Conservation (phyloP, 306 rosid species). For the Prunus mongolica region DNA sequence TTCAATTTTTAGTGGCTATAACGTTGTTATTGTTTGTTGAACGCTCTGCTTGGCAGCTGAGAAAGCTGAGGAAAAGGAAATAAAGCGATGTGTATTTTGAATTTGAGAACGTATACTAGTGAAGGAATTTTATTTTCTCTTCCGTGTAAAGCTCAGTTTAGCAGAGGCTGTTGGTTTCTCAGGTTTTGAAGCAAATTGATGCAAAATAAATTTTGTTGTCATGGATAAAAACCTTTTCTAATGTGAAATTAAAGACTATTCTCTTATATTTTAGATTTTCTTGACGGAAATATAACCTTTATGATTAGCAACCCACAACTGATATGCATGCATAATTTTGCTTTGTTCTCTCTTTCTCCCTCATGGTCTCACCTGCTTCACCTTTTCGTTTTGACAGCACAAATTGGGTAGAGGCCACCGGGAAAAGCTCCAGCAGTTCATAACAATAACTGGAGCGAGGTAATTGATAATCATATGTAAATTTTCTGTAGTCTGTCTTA, state of each 20-base stretch:
- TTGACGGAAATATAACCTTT: not conserved
- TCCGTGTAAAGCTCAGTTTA: not conserved
- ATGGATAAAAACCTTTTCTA: not conserved
- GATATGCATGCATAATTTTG: not conserved
- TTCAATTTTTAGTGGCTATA: not conserved
- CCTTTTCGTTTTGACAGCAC: slow-evolving; percentile 48
- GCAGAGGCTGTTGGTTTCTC: not conserved
- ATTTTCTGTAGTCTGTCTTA: not conserved
- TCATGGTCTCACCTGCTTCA: not conserved
- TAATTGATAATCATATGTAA: slow-evolving; percentile 25
- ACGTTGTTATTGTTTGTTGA: not conserved
- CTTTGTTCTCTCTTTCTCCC: not conserved
- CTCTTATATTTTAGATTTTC: not conserved
- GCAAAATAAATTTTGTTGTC: not conserved
- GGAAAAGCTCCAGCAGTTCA: slow-evolving; percentile 94
- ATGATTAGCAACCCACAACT: not conserved
- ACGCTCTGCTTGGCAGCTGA: not conserved
- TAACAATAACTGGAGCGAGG: slow-evolving; percentile 92
- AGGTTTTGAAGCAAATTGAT: not conserved
- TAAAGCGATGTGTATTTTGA: not conserved
- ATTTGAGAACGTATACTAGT: not conserved
- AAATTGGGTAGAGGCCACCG: slow-evolving; percentile 91
- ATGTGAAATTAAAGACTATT: not conserved
- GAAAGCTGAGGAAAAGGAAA: not conserved
- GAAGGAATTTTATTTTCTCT: not conserved